Conservation (phyloP, 257 asterid genomes). For the Fraxinus pennsylvanica region DNA sequence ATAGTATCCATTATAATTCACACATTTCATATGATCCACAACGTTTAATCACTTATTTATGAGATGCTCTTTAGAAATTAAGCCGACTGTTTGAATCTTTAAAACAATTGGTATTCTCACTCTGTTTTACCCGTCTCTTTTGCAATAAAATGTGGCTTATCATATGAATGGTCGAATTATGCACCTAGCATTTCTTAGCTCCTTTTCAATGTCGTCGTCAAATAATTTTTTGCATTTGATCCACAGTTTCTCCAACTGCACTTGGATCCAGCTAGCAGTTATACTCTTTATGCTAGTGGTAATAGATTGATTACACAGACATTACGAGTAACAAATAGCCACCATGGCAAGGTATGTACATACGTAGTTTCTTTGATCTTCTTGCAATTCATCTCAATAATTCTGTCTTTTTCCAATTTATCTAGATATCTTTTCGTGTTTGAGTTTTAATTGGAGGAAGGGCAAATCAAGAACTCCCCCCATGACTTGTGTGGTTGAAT, state of each 20-base stretch:
- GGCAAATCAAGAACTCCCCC: slow-evolving; percentile 87
- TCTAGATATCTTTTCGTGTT: neutral
- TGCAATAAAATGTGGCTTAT: neutral
- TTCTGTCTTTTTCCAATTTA: neutral
- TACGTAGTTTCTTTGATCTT: neutral
- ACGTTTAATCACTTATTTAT: neutral
- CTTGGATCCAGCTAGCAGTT: slow-evolving; percentile 91
- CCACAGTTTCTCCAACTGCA: slow-evolving; percentile 93
- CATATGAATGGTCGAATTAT: neutral
- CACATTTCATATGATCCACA: too few species aligned
- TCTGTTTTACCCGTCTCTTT: neutral
- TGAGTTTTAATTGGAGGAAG: slow-evolving; percentile 62
- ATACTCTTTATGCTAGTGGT: slow-evolving; percentile 68
- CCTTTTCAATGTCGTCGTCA: neutral
- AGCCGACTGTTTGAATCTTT: neutral
- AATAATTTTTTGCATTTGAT: slow-evolving; percentile 23
- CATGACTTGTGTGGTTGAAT: slow-evolving; percentile 51
- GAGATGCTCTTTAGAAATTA: neutral
- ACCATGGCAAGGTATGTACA: slow-evolving; percentile 78
- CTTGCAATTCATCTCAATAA: slow-evolving; percentile 2
- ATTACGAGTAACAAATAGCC: slow-evolving; percentile 77
- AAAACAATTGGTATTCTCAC: neutral
- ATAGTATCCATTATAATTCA: too few species aligned
- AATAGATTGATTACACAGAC: slow-evolving; percentile 71
- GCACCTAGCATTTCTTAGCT: slow-evolving; percentile 12